Conservation (phyloP, 257 asterid species). For the Verbena officinalis region DNA sequence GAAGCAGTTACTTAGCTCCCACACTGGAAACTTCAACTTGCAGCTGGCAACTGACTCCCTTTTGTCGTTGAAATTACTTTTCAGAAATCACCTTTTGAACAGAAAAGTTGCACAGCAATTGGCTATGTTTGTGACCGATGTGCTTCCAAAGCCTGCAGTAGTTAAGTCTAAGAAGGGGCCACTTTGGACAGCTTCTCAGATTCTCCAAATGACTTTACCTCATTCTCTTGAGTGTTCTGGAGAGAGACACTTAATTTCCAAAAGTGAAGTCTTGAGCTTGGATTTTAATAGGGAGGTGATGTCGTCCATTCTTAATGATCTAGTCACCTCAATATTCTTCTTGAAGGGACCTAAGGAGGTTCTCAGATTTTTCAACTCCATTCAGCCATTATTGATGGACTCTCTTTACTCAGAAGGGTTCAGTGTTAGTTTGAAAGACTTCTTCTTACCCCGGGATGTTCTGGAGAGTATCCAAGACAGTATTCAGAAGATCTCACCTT, state of each 20-base stretch:
- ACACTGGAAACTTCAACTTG: conserved; percentile 92
- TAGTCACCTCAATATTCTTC: conserved; percentile 78
- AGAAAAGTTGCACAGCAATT: conserved; percentile 71
- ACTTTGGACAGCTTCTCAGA: conserved; percentile 83
- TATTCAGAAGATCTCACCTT: conserved; percentile 51
- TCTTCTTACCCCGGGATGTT: conserved; percentile 58
- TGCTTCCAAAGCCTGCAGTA: conserved; percentile 62
- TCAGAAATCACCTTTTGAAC: conserved; percentile 49
- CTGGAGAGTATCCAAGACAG: conserved; percentile 49
- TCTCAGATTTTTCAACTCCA: conserved; percentile 62
- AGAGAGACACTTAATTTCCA: conserved; percentile 57
- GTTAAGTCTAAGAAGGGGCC: conserved; percentile 58
- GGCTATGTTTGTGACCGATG: conserved; percentile 70
- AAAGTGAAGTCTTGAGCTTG: conserved; percentile 55
- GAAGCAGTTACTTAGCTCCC: conserved; percentile 94
- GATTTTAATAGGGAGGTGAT: conserved; percentile 62
- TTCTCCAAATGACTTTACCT: conserved; percentile 78
- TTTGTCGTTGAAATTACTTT: conserved; percentile 68
- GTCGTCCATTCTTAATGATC: conserved; percentile 63
- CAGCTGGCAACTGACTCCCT: conserved; percentile 84
- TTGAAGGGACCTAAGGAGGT: conserved; percentile 89
- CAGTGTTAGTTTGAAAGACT: conserved; percentile 76
- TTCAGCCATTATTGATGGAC: conserved; percentile 90
- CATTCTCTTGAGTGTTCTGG: conserved; percentile 65
- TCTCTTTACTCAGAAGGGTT: conserved; percentile 69